Conservation (phyloP, 257 asterid genomes). For the Haberlea rhodopensis region DNA sequence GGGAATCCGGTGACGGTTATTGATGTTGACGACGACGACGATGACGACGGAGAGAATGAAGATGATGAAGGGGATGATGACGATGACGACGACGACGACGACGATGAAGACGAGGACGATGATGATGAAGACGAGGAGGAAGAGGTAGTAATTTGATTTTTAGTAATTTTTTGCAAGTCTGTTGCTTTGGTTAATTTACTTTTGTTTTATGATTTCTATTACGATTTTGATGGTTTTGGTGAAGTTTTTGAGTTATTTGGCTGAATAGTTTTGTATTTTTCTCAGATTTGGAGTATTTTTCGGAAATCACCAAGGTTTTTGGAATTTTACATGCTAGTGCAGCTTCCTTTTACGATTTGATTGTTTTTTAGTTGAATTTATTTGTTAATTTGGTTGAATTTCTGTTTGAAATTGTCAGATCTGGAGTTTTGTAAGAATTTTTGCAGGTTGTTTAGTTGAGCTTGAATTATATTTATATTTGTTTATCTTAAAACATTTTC, state of each 20-base stretch:
- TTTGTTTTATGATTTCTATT: neutral
- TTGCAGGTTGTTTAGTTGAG: neutral
- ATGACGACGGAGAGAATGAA: constrained; percentile 39
- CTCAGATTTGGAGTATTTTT: no score
- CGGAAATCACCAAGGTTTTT: no score
- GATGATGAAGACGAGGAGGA: constrained; percentile 53
- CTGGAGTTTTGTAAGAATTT: constrained; percentile 17
- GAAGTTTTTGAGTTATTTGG: no score
- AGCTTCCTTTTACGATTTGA: no score
- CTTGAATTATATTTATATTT: no score
- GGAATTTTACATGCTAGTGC: no score
- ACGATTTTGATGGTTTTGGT: no score
- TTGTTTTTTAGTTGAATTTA: no score
- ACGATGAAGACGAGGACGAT: constrained; percentile 49
- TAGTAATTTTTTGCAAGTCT: neutral
- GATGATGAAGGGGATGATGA: constrained; percentile 41
- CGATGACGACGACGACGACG: constrained; percentile 48
- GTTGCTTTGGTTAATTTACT: neutral
- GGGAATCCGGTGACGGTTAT: constrained; percentile 22
- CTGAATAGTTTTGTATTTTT: no score
- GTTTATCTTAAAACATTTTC: no score
- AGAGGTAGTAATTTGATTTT: constrained; percentile 34
- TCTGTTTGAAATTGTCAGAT: constrained; percentile 22
- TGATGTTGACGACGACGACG: constrained; percentile 41
- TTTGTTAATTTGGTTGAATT: neutral